These are phyloP conservation scores for Paecilomyces fulvus DNA, from an alignment of 2,329 filamentous ascomycete genomes.

Conservation along the genomic window DNA sequence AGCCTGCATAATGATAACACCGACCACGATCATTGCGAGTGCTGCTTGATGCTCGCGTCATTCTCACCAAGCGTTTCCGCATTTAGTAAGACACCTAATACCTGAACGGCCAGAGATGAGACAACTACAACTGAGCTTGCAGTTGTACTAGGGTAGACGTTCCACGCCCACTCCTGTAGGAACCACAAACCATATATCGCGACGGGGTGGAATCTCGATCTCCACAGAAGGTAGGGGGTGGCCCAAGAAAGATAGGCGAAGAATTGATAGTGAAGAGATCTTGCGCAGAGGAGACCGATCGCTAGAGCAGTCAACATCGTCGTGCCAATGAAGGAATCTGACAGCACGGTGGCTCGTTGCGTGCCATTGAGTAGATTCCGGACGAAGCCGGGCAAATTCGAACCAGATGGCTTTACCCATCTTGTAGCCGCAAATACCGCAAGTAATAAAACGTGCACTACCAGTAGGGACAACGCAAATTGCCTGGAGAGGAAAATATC, in stretches of 20 bases:
- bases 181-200: constrained; percentile 63
- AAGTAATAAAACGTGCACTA: constrained; percentile 58
- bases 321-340: constrained; percentile 65
- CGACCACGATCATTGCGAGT: constrained; percentile 11
- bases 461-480: constrained; percentile 62
- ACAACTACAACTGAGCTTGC: constrained; percentile 62
- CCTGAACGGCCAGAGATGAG: constrained; percentile 57
- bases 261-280: constrained; percentile 91
- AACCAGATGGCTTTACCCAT: constrained; percentile 64
- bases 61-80: constrained; percentile 12
- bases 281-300: constrained; percentile 75
- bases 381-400: constrained; percentile 49
- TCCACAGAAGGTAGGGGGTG: constrained; percentile 80
- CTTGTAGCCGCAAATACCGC: constrained; percentile 55
- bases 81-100: constrained; percentile 51
- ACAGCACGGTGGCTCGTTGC: constrained; percentile 51
- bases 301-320: constrained; percentile 67
- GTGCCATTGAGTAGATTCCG: constrained; percentile 44
- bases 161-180: constrained; percentile 87
- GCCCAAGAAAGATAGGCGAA: constrained; percentile 87
- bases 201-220: constrained; percentile 58
- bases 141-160: constrained; percentile 75
- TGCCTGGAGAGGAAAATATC: constrained; percentile 62
- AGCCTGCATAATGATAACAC: neutral
- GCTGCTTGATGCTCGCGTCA: constrained; percentile 10